Conservation (phyloP, 768 basidiomycete genomes). For the Boletus edulis region DNA sequence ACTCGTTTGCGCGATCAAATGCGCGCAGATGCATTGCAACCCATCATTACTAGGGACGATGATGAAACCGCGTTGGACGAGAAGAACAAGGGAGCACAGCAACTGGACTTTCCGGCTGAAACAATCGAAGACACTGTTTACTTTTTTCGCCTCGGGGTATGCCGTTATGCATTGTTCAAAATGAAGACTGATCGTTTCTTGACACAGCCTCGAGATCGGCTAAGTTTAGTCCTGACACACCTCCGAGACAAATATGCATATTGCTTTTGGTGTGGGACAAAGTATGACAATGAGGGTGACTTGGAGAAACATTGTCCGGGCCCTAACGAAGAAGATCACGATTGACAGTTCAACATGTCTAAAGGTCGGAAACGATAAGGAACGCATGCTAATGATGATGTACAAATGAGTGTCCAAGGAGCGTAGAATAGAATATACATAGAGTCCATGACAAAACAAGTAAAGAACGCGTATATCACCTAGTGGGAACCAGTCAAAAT, state of each 20-base stretch:
- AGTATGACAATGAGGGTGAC: constrained; percentile 61
- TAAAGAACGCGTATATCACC: constrained; percentile 14
- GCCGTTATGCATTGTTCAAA: constrained; percentile 16
- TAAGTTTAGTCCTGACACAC: constrained; percentile 66
- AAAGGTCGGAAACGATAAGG: constrained; percentile 5
- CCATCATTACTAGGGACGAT: constrained; percentile 34
- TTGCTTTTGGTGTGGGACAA: constrained; percentile 88
- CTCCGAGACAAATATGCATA: constrained; percentile 70
- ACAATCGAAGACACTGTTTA: constrained; percentile 63
- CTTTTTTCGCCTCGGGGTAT: constrained; percentile 65
- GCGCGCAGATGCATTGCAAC: constrained; percentile 67
- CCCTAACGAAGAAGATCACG: constrained; percentile 72
- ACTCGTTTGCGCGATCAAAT: constrained; percentile 70
- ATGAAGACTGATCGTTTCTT: constrained; percentile 11
- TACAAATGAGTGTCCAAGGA: constrained; percentile 31
- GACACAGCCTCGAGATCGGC: constrained; percentile 64
- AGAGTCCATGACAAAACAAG: constrained; percentile 15
- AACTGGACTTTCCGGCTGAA: constrained; percentile 47
- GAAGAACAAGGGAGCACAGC: constrained; percentile 20
- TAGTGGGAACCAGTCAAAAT: background rate
- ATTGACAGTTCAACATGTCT: constrained; percentile 40
- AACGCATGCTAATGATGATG: constrained; percentile 26
- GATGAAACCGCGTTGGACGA: constrained; percentile 33
- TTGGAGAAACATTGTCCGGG: constrained; percentile 72
- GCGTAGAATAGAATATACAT: constrained; percentile 16